A percentile compares a stretch with the other conserved stretches of the same genome.
Evolutionary conservation across 345 rosid species (phyloP).

Genomic region (Eucalyptus tenuipes): DNA sequence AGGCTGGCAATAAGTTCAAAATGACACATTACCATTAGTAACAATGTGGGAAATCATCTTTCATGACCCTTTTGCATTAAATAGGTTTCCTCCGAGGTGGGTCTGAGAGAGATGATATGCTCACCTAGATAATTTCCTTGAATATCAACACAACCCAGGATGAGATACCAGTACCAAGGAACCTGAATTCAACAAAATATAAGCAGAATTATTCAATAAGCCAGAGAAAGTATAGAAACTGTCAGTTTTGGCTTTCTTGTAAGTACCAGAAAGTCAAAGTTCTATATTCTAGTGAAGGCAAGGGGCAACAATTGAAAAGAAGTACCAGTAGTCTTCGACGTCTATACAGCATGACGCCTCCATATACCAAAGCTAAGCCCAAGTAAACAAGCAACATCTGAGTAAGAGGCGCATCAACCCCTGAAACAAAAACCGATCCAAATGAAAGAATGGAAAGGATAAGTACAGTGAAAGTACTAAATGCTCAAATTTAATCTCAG

Average conservation of each 20-base stretch:
- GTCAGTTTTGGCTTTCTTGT: not conserved
- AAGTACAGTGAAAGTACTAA: not conserved
- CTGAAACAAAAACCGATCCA: conserved; percentile 1
- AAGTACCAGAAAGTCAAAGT: not conserved
- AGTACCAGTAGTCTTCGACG: conserved; percentile 26
- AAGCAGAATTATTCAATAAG: not conserved
- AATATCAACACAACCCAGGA: conserved; percentile 45
- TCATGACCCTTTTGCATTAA: not conserved
- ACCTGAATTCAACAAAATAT: not conserved
- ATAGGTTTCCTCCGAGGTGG: not conserved
- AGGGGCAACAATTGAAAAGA: not conserved
- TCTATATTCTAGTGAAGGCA: not conserved
- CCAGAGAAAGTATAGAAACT: not conserved
- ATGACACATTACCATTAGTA: not conserved
- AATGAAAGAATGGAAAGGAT: not conserved
- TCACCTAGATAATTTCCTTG: conserved; percentile 51
- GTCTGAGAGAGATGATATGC: not conserved
- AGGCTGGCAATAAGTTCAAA: not conserved
- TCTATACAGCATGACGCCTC: conserved; percentile 23
- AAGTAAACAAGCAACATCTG: conserved; percentile 30
- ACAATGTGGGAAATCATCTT: not conserved
- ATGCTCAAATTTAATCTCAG: not conserved
- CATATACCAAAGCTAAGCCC: conserved; percentile 34
- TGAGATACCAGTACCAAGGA: conserved; percentile 44
- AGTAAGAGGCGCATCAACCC: conserved; percentile 47